These are phyloP conservation scores for Scedosporium minutisporum DNA, from an alignment of 2,329 filamentous ascomycete species.

Conservation along the genomic window DNA sequence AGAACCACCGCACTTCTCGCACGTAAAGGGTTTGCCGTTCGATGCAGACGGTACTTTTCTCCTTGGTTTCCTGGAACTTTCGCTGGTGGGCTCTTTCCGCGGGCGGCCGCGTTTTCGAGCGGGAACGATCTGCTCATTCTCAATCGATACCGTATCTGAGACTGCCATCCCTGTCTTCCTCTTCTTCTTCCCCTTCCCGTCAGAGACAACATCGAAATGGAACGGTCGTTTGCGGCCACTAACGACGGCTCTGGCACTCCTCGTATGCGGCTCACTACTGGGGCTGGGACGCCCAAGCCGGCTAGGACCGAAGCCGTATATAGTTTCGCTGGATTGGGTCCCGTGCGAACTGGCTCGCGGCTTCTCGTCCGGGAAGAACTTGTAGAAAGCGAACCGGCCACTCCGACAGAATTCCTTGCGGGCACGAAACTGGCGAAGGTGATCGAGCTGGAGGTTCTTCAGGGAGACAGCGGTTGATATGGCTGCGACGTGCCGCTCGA, in stretches of 20 bases:
- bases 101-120: neutral
- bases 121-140: neutral
- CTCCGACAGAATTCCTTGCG: constrained; percentile 10
- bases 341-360: neutral
- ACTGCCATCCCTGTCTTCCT: neutral
- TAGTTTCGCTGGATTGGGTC: neutral
- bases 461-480: constrained; percentile 14
- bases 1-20: constrained; percentile 40
- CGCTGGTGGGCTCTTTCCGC: neutral
- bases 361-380: constrained; percentile 8
- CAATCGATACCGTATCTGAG: neutral
- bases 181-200: neutral
- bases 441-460: constrained; percentile 26
- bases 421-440: constrained; percentile 29
- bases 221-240: neutral
- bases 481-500: constrained; percentile 23
- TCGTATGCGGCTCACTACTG: neutral
- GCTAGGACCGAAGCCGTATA: neutral
- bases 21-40: constrained; percentile 28
- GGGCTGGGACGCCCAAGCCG: neutral
- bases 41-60: neutral
- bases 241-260: neutral
- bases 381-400: constrained; percentile 10
- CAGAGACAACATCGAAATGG: neutral
- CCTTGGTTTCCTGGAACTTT: neutral